Evolutionary conservation across 495 filamentous ascomycete species (phyloP).

Genomic region (Aspergillus affinis): DNA sequence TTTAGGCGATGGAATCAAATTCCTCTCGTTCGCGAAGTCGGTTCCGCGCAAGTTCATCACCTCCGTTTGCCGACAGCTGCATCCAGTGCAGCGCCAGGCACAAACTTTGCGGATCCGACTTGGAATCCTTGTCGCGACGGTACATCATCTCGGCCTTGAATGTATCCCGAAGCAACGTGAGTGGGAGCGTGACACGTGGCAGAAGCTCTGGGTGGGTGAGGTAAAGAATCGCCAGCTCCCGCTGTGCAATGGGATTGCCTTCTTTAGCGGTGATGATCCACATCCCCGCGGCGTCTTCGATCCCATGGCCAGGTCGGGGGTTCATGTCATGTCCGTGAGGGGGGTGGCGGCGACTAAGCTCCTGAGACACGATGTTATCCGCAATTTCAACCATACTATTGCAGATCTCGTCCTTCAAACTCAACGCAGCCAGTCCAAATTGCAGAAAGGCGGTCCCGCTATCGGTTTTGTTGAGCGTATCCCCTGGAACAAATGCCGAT

Average conservation of each 20-base stretch:
- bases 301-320: conserved; percentile 45
- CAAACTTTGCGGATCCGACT: conserved; percentile 84
- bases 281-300: conserved; percentile 86
- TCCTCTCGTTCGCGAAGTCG: conserved; percentile 75
- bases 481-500: conserved; percentile 81
- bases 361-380: conserved; percentile 46
- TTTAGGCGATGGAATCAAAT: conserved; percentile 52
- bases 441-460: conserved; percentile 94
- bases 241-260: conserved; percentile 86
- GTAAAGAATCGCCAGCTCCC: conserved; percentile 92
- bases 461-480: conserved; percentile 79
- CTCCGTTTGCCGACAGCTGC: conserved; percentile 83
- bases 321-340: conserved; percentile 37
- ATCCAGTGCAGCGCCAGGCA: conserved; percentile 98
- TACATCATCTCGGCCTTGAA: conserved; percentile 91
- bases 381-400: conserved; percentile 82
- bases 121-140: conserved; percentile 49
- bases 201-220: conserved; percentile 89
- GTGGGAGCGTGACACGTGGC: conserved; percentile 76
- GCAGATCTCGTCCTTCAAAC: conserved; percentile 86
- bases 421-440: conserved; percentile 81
- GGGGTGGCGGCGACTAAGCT: conserved; percentile 44
- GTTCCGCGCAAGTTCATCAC: conserved; percentile 82
- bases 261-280: conserved; percentile 95
- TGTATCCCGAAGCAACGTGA: conserved; percentile 82